Evolutionary conservation across 495 filamentous ascomycete genomes (phyloP), one percentile per base, ranked within the genome.

Genomic region (Penicillium macrosclerotiorum): DNA sequence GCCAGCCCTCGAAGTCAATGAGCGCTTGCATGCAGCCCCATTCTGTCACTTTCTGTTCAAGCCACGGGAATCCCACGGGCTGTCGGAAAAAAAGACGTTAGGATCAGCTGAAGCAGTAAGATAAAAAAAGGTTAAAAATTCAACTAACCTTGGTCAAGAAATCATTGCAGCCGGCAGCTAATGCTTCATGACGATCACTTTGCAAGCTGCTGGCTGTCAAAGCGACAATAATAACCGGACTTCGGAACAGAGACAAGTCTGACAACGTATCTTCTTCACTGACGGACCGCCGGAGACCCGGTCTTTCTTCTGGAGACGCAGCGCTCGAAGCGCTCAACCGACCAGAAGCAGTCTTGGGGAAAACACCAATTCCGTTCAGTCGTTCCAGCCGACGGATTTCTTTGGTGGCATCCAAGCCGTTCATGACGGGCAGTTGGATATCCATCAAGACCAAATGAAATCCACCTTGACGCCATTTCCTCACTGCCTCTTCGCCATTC

Each of bases 11-110:
- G 55, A 90, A 97, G 73, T 98, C 93, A 65, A 98, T 98, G 41
- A 98, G 73, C 14, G 94, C 94, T 74, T 97, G 93, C 76, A 98
- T 96, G 71, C 93, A 98, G 51, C 93, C 93, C 93, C 93, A 98
- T 79, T 98, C 93, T 63, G 92, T 96, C 30, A 97, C 90, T 62
- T 98, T 98, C 30, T 92, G 82, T 58, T 95, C 87, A 11, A 98
- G 78, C 93, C 93, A 98, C 46, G 94, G 90, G 59, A 96, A 97
- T 54, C 92, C 94, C 40, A 98, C 90, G 17, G 93, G 93, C 89
- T 96, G 38, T 54, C 31, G 24, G 30, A 52, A 42, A 43, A 59
- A 45, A 37, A 32, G 8, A 17, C 13, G 35, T 58, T 7, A 51
- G 38, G 12, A n/a, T 36, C 37, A 33, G 13, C 7, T n/a, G 37